These are phyloP conservation scores for Lactarius vividus DNA, from an alignment of 768 basidiomycete genomes.

Conservation along the genomic window DNA sequence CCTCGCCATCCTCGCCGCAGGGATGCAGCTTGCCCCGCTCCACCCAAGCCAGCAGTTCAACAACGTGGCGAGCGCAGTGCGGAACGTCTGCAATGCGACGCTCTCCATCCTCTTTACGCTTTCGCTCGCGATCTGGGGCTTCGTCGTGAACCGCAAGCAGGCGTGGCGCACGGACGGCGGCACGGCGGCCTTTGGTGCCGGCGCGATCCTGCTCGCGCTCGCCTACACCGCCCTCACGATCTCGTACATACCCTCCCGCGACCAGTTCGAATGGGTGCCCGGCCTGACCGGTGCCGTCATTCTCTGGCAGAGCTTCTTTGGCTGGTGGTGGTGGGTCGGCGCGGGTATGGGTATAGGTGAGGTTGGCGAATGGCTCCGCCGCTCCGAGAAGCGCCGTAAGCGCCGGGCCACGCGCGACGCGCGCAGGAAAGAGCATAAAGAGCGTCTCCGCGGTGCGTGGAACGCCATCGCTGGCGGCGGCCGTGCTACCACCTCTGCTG, in stretches of 20 bases:
- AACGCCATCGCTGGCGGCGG: constrained; percentile 47
- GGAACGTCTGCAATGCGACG: constrained; percentile 94
- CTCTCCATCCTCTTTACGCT: constrained; percentile 92
- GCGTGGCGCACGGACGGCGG: constrained; percentile 98
- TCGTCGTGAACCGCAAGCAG: constrained; percentile 80
- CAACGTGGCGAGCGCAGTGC: constrained; percentile 63
- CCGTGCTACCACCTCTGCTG: not conserved
- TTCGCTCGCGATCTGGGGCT: constrained; percentile 90
- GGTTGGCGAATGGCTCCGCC: constrained; percentile 57
- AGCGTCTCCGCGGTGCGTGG: constrained; percentile 56
- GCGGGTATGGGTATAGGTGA: constrained; percentile 77
- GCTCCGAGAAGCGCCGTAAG: constrained; percentile 52
- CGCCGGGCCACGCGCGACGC: constrained; percentile 48
- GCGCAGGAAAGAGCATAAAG: constrained; percentile 47
- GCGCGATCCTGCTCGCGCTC: constrained; percentile 79
- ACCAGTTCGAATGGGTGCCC: constrained; percentile 90
- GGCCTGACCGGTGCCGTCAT: constrained; percentile 87
- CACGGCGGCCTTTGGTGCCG: constrained; percentile 88
- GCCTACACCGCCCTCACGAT: constrained; percentile 85
- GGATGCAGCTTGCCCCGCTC: constrained; percentile 81
- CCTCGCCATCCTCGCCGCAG: constrained; percentile 77
- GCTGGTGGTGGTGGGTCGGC: constrained; percentile 99
- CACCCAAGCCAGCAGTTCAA: constrained; percentile 35
- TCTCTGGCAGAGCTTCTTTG: constrained; percentile 95
- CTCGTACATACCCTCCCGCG: constrained; percentile 76